phyloP scores from a whole-genome alignment of 805 yeast species.

The Barnettozyma salicaria region DNA sequence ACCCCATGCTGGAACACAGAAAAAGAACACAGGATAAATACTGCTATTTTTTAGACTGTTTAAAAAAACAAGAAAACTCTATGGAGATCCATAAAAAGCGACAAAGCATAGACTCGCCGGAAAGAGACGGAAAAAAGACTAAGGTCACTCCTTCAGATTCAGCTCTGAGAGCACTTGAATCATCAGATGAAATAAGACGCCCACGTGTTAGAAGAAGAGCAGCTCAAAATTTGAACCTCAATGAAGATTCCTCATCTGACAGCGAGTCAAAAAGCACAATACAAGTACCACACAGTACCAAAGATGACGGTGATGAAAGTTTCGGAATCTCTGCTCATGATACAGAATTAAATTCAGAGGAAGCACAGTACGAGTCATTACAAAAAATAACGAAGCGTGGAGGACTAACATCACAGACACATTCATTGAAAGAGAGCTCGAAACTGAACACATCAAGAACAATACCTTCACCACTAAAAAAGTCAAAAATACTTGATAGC shows the following conservation, averaged over 20 bases:
- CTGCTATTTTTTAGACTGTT: conserved; percentile 31
- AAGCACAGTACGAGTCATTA: conserved; percentile 13
- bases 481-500: conserved; percentile 21
- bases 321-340: conserved; percentile 23
- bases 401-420: conserved; percentile 4
- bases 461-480: conserved; percentile 4
- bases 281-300: conserved; percentile 2
- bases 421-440: conserved; percentile 1
- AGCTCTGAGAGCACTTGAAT: neutral
- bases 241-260: conserved; percentile 1
- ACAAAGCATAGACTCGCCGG: no score
- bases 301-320: conserved; percentile 15
- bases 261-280: conserved; percentile 1
- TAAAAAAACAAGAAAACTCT: neutral
- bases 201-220: conserved; percentile 6
- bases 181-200: neutral
- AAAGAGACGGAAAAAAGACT: conserved; percentile 1
- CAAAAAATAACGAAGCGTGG: conserved; percentile 4
- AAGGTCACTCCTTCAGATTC: neutral
- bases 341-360: conserved; percentile 16
- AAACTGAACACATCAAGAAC: conserved; percentile 5
- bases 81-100: neutral
- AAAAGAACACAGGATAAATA: conserved; percentile 31
- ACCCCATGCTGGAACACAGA: conserved; percentile 55
- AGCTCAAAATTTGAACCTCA: conserved; percentile 5